Base-by-base conservation (phyloP, 371 early-diverging fungal species). In the Rhizopus sp. region DNA sequence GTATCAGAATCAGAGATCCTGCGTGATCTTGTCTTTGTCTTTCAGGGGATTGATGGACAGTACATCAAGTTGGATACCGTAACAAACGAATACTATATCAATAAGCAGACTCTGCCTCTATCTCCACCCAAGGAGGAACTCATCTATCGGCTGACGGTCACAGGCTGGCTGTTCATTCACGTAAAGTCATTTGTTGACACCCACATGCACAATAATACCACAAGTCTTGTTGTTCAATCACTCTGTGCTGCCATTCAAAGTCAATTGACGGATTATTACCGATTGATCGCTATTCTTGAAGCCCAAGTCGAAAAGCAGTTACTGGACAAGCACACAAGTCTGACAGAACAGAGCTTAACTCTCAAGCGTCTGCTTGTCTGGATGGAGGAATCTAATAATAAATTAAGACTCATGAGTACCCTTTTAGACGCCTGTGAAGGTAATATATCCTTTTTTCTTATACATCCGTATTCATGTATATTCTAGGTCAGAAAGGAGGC, bases 1-100 rank as follows among this genome's bases (percentile, higher is more conserved):
- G 74, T 88, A 4, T 63, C 82, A 10, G 96, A 96, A 66, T 64
- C 82, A 2, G 78, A 77, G 0, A 66, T 95, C 30, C 66, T 98
- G 38, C 83, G 89, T 3, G 98, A 98, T 53, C 68, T 96, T 50
- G 80, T 98, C 6, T 98, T 83, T 67, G 81, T 95, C 12, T 88
- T 96, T 68, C 98, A 96, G 68, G 98, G 95, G 3, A 91, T 98
- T 47, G 91, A 96, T 73, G 98, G 98, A 37, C 82, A 81, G 52
- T 88, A 85, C 60, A 80, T 96, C 30, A 82, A 80, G 57, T 93
- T 80, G 58, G 84, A 89, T 54, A 16, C 59, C 5, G 60, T 59
- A 2, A 58, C 64, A 10, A 68, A 76, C 5, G 71, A 76, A 4
- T 91, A 81, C 55, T 51, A 59, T 2, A 68, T 93, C 7, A 79